Evolutionary conservation across 2,329 filamentous ascomycete genomes (phyloP).

Genomic region (Fusarium guadeloupense): DNA sequence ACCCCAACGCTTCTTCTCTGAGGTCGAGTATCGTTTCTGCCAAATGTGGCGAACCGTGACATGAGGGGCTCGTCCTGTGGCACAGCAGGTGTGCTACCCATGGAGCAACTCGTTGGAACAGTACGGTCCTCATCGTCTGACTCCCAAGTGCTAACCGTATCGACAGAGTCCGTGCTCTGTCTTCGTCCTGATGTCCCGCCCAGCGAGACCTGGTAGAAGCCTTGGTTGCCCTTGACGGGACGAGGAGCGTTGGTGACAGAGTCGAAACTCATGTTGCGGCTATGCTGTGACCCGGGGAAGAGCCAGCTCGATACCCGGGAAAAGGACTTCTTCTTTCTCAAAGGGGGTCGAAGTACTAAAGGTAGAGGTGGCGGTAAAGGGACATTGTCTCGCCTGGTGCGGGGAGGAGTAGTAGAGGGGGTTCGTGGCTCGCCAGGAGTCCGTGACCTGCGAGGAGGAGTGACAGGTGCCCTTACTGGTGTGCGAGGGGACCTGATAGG

Average conservation of each 20-base stretch:
- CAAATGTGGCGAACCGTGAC: slow-evolving; percentile 48
- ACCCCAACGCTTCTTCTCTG: slow-evolving; percentile 42
- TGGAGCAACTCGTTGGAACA: slow-evolving; percentile 60
- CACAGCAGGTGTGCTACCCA: slow-evolving; percentile 55
- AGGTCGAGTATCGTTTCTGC: slow-evolving; percentile 33
- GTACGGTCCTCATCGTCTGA: slow-evolving; percentile 57
- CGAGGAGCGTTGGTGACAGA: slow-evolving; percentile 65
- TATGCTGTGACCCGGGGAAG: slow-evolving; percentile 54
- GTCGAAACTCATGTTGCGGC: slow-evolving; percentile 55
- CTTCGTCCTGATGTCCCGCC: slow-evolving; percentile 44
- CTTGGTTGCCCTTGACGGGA: slow-evolving; percentile 61
- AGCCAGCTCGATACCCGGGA: slow-evolving; percentile 69
- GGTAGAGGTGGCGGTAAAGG: slow-evolving; percentile 65
- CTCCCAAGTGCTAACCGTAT: slow-evolving; percentile 62
- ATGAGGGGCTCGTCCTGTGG: slow-evolving; percentile 52
- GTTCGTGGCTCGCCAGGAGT: slow-evolving; percentile 45
- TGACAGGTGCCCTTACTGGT: slow-evolving; percentile 47
- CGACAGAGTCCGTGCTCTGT: slow-evolving; percentile 57
- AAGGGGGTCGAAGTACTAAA: slow-evolving; percentile 65
- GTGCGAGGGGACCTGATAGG: slow-evolving; percentile 48
- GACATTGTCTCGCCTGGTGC: slow-evolving; percentile 45
- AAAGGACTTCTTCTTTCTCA: slow-evolving; percentile 74
- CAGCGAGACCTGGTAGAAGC: slow-evolving; percentile 66
- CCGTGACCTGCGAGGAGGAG: slow-evolving; percentile 42
- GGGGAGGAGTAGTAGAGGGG: slow-evolving; percentile 40